Conservation (phyloP, 306 rosid species). For the Biancaea sappan region DNA sequence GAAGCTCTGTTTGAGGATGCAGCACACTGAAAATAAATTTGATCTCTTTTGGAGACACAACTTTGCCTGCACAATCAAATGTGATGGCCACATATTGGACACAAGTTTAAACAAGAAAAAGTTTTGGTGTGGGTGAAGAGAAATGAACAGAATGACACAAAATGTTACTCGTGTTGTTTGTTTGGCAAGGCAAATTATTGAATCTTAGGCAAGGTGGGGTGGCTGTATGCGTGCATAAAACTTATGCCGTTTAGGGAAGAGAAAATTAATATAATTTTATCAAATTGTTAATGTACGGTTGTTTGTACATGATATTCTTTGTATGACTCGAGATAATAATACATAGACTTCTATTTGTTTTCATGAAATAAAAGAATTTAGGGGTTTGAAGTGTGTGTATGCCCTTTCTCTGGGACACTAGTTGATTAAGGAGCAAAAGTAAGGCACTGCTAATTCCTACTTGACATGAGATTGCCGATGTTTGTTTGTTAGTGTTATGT, state of each 20-base stretch:
- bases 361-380: neutral
- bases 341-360: neutral
- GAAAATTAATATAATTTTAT: neutral
- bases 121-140: neutral
- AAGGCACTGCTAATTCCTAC: neutral
- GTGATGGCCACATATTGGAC: neutral
- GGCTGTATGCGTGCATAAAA: too few relatives aligned
- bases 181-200: slow-evolving; percentile 1
- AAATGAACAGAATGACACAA: slow-evolving; percentile 1
- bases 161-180: neutral
- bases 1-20: slow-evolving; percentile 60
- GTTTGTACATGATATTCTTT: neutral
- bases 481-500: too few relatives aligned
- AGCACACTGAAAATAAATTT: neutral
- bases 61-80: neutral
- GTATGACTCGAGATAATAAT: neutral
- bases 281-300: neutral
- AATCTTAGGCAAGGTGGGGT: too few relatives aligned
- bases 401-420: neutral
- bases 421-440: too few relatives aligned
- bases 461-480: neutral
- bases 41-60: neutral
- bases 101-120: neutral
- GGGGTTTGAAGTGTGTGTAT: neutral
- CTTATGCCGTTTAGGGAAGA: neutral